phyloP scores from a whole-genome alignment of 2,329 filamentous ascomycete genomes.

The Chrysosporium keratinophilum region DNA sequence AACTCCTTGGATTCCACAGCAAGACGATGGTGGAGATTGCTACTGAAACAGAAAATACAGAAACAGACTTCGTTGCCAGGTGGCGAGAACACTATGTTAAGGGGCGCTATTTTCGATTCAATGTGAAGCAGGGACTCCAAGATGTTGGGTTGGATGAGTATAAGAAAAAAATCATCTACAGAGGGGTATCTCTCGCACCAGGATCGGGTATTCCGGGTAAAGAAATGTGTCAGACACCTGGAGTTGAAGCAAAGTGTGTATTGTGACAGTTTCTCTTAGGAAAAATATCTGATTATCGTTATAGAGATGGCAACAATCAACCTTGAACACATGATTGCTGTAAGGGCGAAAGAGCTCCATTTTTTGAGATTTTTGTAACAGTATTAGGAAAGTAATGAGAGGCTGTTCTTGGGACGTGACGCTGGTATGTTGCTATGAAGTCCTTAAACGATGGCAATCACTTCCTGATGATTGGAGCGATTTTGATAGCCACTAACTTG shows the following conservation, averaged over 20 bases:
- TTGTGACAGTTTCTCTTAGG: constrained; percentile 7
- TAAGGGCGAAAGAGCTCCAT: no score
- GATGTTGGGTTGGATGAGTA: constrained; percentile 20
- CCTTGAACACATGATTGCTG: no score
- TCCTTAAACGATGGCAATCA: no score
- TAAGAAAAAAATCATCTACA: constrained; percentile 20
- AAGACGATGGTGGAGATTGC: constrained; percentile 22
- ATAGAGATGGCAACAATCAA: no score
- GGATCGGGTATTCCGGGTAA: constrained; percentile 15
- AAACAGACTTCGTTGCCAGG: constrained; percentile 21
- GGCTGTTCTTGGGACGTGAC: no score
- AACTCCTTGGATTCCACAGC: constrained; percentile 15
- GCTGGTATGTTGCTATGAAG: no score
- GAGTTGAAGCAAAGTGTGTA: constrained; percentile 21
- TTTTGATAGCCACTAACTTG: no score
- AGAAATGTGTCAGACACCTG: constrained; percentile 21
- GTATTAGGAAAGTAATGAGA: no score
- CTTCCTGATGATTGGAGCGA: no score
- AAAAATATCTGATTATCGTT: no score
- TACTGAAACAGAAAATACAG: constrained; percentile 25
- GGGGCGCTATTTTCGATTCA: constrained; percentile 28
- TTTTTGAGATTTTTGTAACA: no score
- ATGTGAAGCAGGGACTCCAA: constrained; percentile 26
- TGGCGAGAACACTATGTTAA: constrained; percentile 21
- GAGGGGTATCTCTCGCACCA: constrained; percentile 19